Evolutionary conservation across 2,329 filamentous ascomycete species (phyloP).

Genomic region (Cercospora citrullina): DNA sequence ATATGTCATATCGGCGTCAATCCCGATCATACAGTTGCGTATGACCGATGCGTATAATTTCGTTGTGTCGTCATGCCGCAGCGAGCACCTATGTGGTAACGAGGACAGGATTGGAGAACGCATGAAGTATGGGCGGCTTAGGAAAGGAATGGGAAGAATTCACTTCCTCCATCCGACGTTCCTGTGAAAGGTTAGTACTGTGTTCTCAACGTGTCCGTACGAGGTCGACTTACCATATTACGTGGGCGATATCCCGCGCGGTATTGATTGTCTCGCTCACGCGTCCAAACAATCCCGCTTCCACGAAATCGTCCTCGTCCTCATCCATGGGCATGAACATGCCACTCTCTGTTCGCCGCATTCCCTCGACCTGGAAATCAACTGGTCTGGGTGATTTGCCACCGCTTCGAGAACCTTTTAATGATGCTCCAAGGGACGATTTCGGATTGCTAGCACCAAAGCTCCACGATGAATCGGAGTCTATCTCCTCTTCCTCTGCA

Average conservation of each 20-base stretch:
- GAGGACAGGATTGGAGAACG: neutral
- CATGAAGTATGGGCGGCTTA: neutral
- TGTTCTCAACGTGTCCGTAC: neutral
- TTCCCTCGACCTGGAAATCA: conserved; percentile 57
- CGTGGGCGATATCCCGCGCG: conserved; percentile 63
- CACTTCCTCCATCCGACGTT: conserved; percentile 64
- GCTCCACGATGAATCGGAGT: conserved; percentile 36
- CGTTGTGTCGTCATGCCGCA: neutral
- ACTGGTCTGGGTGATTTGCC: conserved; percentile 31
- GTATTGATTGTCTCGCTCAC: conserved; percentile 77
- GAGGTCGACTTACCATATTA: conserved; percentile 53
- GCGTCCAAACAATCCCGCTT: conserved; percentile 68
- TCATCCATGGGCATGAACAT: conserved; percentile 86
- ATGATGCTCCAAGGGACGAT: conserved; percentile 34
- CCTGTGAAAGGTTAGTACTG: conserved; percentile 21
- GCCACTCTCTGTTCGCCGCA: conserved; percentile 77
- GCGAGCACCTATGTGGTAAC: neutral
- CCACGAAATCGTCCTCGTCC: conserved; percentile 59
- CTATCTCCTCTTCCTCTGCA: conserved; percentile 27
- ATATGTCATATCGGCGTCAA: neutral
- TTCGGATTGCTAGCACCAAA: conserved; percentile 39
- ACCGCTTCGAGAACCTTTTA: conserved; percentile 36
- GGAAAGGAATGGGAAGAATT: conserved; percentile 30
- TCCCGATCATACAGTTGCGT: neutral
- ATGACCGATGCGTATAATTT: neutral